Conservation (phyloP, 1,139 yeast species). For the Yamadazyma dushanensis region DNA sequence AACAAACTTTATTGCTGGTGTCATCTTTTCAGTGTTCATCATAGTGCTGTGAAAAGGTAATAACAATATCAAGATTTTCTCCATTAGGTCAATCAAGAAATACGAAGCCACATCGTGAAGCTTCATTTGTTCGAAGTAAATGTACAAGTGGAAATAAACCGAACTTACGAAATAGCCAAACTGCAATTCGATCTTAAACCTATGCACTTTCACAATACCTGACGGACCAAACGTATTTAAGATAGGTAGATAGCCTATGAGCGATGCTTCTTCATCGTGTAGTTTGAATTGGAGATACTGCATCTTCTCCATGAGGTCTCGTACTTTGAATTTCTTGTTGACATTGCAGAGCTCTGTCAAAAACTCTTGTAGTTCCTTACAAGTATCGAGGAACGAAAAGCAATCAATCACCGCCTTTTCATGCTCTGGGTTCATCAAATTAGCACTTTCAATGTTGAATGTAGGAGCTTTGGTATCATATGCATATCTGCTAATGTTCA, state of each 20-base stretch:
- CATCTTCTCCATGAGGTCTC: conserved; percentile 12
- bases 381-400: conserved; percentile 10
- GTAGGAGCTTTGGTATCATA: conserved; percentile 36
- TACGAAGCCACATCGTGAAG: conserved; percentile 29
- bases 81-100: conserved; percentile 30
- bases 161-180: conserved; percentile 30
- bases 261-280: no score
- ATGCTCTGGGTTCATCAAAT: conserved; percentile 24
- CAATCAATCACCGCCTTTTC: conserved; percentile 23
- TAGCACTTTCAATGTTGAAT: conserved; percentile 18
- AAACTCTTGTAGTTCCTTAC: conserved; percentile 13
- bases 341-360: conserved; percentile 13
- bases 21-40: conserved; percentile 17
- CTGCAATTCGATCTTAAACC: conserved; percentile 27
- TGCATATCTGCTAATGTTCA: conserved; percentile 27
- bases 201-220: conserved; percentile 5
- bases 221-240: neutral
- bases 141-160: conserved; percentile 28
- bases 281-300: conserved; percentile 11
- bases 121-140: conserved; percentile 30
- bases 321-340: conserved; percentile 8
- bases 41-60: conserved; percentile 30
- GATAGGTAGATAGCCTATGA: neutral
- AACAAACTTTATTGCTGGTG: conserved; percentile 35
- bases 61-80: conserved; percentile 28